phyloP scores from a whole-genome alignment of 371 early-diverging fungal genomes.

The Batrachochytrium dendrobatidis region DNA sequence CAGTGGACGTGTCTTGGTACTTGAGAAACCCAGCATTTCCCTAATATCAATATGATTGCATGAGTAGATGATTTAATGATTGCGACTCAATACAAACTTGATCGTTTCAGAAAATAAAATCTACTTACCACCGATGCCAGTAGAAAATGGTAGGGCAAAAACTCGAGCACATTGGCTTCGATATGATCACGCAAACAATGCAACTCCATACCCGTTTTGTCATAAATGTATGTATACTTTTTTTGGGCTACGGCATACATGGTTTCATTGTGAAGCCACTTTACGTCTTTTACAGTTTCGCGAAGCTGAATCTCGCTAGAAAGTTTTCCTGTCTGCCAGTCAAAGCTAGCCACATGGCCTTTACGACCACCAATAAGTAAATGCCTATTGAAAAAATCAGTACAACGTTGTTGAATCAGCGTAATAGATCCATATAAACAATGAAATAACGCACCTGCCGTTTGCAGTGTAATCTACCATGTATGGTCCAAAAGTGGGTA shows the following conservation, averaged over 20 bases:
- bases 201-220: constrained; percentile 87
- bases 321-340: constrained; percentile 81
- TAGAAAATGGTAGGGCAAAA: constrained; percentile 95
- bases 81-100: constrained; percentile 2
- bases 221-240: constrained; percentile 94
- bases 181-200: constrained; percentile 84
- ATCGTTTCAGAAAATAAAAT: not conserved
- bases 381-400: constrained; percentile 35
- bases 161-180: constrained; percentile 78
- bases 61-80: not conserved
- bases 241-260: constrained; percentile 97
- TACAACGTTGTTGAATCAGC: constrained; percentile 1
- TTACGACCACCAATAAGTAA: constrained; percentile 82
- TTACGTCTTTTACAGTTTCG: constrained; percentile 87
- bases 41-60: constrained; percentile 24
- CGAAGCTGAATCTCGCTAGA: constrained; percentile 81
- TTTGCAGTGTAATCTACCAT: constrained; percentile 82
- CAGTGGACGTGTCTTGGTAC: constrained; percentile 97
- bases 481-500: constrained; percentile 87
- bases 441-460: constrained; percentile 45
- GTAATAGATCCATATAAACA: not conserved
- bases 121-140: constrained; percentile 67
- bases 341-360: constrained; percentile 89
- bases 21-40: constrained; percentile 77
- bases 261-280: constrained; percentile 95